phyloP scores from a whole-genome alignment of 2,329 filamentous ascomycete genomes.

The Pseudogymnoascus sp. region DNA sequence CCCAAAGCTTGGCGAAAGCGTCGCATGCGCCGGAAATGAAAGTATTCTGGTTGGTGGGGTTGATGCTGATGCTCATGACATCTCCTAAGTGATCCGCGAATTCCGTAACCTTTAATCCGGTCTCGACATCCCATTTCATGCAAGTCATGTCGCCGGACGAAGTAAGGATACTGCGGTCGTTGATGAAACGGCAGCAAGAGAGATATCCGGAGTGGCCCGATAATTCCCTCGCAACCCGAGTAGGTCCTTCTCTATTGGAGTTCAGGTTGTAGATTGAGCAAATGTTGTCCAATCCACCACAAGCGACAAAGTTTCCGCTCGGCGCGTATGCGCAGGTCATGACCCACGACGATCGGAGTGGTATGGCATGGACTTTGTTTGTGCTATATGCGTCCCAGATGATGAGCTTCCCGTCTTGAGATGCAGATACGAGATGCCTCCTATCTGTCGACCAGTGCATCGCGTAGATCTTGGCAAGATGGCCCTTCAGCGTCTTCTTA shows the following conservation, averaged over 20 bases:
- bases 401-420: slow-evolving; percentile 98
- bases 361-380: slow-evolving; percentile 98
- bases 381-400: slow-evolving; percentile 99
- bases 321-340: slow-evolving; percentile 99
- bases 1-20: slow-evolving; percentile 97
- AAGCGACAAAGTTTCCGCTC: slow-evolving; percentile 96
- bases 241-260: slow-evolving; percentile 88
- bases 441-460: slow-evolving; percentile 99
- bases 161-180: slow-evolving; percentile 93
- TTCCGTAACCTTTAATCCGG: slow-evolving; percentile 92
- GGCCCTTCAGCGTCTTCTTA: slow-evolving; percentile 92
- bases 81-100: slow-evolving; percentile 98
- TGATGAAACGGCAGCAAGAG: slow-evolving; percentile 98
- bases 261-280: slow-evolving; percentile 99
- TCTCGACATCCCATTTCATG: slow-evolving; percentile 99
- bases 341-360: slow-evolving; percentile 95
- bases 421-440: slow-evolving; percentile 93
- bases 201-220: slow-evolving; percentile 96
- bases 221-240: slow-evolving; percentile 87
- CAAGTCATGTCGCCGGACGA: slow-evolving; percentile 99
- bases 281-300: slow-evolving; percentile 97
- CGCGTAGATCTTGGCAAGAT: slow-evolving; percentile 98
- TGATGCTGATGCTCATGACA: slow-evolving; percentile 99
- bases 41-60: slow-evolving; percentile 97
- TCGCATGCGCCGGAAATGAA: slow-evolving; percentile 99